Conservation (phyloP, 2,329 filamentous ascomycete species). For the Aspergillus texensis region DNA sequence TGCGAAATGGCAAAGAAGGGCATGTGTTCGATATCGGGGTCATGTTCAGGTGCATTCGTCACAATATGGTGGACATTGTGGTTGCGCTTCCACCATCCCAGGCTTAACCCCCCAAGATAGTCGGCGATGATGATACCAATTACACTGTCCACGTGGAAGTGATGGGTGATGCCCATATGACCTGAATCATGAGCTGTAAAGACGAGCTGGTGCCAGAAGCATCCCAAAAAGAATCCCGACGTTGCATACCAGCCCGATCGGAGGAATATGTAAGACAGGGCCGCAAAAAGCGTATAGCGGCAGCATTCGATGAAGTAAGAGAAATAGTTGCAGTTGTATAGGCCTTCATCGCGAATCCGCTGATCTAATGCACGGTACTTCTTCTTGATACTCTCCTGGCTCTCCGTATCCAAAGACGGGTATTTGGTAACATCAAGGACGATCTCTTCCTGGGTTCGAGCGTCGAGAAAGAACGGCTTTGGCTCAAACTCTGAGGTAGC, state of each 20-base stretch:
- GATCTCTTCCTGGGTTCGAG: constrained; percentile 73
- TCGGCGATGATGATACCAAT: constrained; percentile 91
- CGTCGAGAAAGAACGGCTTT: constrained; percentile 68
- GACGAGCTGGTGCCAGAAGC: constrained; percentile 91
- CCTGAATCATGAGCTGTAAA: constrained; percentile 94
- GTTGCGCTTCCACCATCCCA: constrained; percentile 96
- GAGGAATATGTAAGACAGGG: constrained; percentile 63
- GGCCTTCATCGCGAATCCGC: constrained; percentile 70
- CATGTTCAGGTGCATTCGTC: constrained; percentile 92
- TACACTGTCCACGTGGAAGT: constrained; percentile 77
- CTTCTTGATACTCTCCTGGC: constrained; percentile 72
- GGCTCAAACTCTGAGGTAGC: constrained; percentile 32
- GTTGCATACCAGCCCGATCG: constrained; percentile 66
- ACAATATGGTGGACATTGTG: constrained; percentile 98
- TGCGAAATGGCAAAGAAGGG: constrained; percentile 88
- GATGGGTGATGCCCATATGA: constrained; percentile 96
- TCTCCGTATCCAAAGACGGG: constrained; percentile 71
- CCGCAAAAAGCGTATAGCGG: constrained; percentile 72
- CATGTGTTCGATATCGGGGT: constrained; percentile 91
- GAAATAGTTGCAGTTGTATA: constrained; percentile 83
- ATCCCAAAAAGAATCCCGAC: constrained; percentile 75
- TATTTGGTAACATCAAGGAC: constrained; percentile 78
- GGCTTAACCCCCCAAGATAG: constrained; percentile 82
- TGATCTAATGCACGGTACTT: constrained; percentile 82
- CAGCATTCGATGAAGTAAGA: constrained; percentile 74